A percentile compares a stretch with the other conserved stretches of the same genome.
These are phyloP conservation scores for Cercospora citrullina DNA, from an alignment of 2,329 filamentous ascomycete species.

Conservation along the genomic window DNA sequence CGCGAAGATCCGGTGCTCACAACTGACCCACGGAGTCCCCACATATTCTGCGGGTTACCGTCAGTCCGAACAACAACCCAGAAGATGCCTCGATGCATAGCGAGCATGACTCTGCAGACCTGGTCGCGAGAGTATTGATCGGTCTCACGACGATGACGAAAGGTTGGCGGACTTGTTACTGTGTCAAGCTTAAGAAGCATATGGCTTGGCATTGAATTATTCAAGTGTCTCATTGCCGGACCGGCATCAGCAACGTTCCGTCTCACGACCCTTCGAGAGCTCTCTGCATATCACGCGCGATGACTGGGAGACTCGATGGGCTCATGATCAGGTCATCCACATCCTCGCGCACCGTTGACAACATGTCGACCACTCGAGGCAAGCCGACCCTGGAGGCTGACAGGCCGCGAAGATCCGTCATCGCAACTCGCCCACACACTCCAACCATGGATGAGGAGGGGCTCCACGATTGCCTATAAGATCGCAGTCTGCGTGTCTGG, in stretches of 20 bases:
- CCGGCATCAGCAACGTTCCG: slow-evolving; percentile 9
- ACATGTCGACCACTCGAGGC: neutral
- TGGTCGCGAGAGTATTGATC: neutral
- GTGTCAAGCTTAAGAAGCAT: slow-evolving; percentile 2
- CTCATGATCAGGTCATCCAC: neutral
- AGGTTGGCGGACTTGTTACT: slow-evolving; percentile 1
- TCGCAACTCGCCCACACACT: neutral
- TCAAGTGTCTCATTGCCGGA: neutral
- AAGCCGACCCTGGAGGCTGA: slow-evolving; percentile 1
- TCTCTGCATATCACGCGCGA: slow-evolving; percentile 6
- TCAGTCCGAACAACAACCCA: neutral
- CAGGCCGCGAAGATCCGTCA: slow-evolving; percentile 8
- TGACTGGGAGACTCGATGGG: neutral
- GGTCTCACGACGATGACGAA: neutral
- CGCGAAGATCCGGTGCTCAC: slow-evolving; percentile 8
- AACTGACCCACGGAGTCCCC: neutral
- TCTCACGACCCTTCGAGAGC: slow-evolving; percentile 7
- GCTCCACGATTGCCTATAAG: slow-evolving; percentile 12
- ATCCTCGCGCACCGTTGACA: neutral
- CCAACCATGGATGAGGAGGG: slow-evolving; percentile 1
- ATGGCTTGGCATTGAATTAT: slow-evolving; percentile 7
- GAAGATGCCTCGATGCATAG: neutral
- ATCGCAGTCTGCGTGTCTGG: neutral
- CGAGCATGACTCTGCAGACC: neutral
- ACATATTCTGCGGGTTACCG: slow-evolving; percentile 2